A percentile compares a stretch with the other conserved stretches of the same genome.
Conservation (phyloP, 371 early-diverging fungal species). For the Mucor indicus region DNA sequence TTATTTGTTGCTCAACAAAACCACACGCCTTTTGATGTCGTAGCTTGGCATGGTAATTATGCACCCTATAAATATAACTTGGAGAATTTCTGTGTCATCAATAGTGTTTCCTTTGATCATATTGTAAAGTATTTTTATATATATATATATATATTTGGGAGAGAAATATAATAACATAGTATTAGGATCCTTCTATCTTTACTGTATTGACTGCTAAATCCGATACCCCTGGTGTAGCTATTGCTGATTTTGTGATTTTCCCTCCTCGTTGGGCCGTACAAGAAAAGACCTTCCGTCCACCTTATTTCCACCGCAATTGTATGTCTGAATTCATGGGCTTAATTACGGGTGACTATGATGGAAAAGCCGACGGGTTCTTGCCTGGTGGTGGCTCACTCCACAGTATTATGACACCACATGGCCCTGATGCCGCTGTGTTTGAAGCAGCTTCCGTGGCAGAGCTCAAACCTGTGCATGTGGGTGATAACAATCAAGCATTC, state of each 20-base stretch:
- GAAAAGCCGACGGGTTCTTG: conserved; percentile 85
- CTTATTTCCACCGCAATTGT: conserved; percentile 95
- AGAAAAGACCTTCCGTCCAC: conserved; percentile 91
- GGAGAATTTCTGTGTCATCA: conserved; percentile 79
- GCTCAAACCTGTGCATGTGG: conserved; percentile 76
- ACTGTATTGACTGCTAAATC: conserved; percentile 94
- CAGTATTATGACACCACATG: conserved; percentile 87
- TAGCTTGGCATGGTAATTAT: conserved; percentile 98
- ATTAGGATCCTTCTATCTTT: conserved; percentile 88
- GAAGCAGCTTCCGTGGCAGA: conserved; percentile 71
- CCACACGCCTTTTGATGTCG: conserved; percentile 94
- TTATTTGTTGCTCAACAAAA: conserved; percentile 71
- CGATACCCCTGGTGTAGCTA: conserved; percentile 82
- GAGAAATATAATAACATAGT: neutral
- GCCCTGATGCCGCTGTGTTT: conserved; percentile 88
- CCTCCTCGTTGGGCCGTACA: conserved; percentile 96
- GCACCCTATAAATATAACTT: conserved; percentile 95
- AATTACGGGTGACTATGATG: conserved; percentile 91
- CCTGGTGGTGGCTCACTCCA: conserved; percentile 93
- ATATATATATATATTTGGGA: neutral
- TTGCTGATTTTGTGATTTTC: conserved; percentile 96
- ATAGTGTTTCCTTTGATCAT: conserved; percentile 92
- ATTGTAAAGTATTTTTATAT: conserved; percentile 42
- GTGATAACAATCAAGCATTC: conserved; percentile 84
- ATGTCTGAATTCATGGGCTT: conserved; percentile 97